These are phyloP conservation scores for Solanum appendiculatum DNA, from an alignment of 257 asterid genomes.

Conservation along the genomic window DNA sequence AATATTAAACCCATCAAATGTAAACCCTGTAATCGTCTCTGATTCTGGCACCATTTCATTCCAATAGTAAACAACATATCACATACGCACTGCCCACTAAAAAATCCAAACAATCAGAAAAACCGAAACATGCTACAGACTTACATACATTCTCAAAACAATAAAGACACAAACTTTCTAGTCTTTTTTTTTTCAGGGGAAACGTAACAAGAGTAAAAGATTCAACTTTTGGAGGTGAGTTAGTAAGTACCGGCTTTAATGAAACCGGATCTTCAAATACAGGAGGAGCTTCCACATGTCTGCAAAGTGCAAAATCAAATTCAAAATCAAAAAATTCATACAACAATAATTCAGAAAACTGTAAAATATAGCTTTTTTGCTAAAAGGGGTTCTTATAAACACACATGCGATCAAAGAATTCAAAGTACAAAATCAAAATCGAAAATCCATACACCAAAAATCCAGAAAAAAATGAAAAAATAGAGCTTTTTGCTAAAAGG, in stretches of 20 bases:
- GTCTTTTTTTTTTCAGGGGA: not conserved
- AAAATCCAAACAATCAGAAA: not conserved
- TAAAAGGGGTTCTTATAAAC: not conserved
- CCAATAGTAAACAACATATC: not conserved
- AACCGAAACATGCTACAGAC: too few species aligned
- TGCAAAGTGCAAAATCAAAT: slow-evolving; percentile 15
- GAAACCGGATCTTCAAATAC: slow-evolving; percentile 89
- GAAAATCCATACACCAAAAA: not conserved
- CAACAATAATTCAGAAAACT: not conserved
- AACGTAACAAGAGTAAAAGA: not conserved
- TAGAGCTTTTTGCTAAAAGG: not conserved
- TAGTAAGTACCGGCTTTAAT: slow-evolving; percentile 23
- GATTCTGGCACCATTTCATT: not conserved
- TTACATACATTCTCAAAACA: not conserved
- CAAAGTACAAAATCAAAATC: slow-evolving; percentile 8
- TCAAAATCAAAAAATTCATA: not conserved
- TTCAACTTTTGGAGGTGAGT: not conserved
- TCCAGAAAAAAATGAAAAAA: not conserved
- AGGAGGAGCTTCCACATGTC: slow-evolving; percentile 75
- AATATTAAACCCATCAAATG: too few species aligned
- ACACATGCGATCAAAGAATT: slow-evolving; percentile 36
- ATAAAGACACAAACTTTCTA: not conserved
- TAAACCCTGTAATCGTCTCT: not conserved
- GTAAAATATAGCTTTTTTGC: not conserved
- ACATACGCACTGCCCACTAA: not conserved